Percentiles rank a stretch among this genome's conserved stretches.
These are phyloP conservation scores for Litsea cubeba DNA, from an alignment of 164 flowering plant species.

Conservation along the genomic window DNA sequence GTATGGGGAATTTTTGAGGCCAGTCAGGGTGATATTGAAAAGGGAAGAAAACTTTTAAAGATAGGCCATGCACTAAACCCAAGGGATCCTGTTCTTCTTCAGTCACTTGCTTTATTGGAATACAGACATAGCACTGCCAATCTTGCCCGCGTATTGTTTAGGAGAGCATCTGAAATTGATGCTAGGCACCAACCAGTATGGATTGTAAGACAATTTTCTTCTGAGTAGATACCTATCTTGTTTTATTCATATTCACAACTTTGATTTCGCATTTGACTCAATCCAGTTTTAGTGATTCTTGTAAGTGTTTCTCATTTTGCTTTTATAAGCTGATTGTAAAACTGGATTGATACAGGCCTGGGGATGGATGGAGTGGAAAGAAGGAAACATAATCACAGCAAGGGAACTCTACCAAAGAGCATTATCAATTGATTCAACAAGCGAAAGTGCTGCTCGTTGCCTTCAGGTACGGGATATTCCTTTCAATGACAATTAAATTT, in stretches of 20 bases:
- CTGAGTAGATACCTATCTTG: neutral
- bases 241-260: neutral
- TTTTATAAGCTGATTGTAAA: slow-evolving; percentile 10
- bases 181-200: slow-evolving; percentile 92
- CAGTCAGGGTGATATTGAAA: slow-evolving; percentile 53
- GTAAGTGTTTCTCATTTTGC: too few relatives aligned
- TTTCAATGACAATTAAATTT: neutral
- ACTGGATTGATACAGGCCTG: slow-evolving; percentile 58
- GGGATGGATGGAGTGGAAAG: slow-evolving; percentile 99
- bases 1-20: slow-evolving; percentile 94
- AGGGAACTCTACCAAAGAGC: slow-evolving; percentile 80
- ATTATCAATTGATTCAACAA: slow-evolving; percentile 60
- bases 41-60: slow-evolving; percentile 79
- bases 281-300: too few relatives aligned
- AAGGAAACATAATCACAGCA: slow-evolving; percentile 76
- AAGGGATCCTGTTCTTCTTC: slow-evolving; percentile 92
- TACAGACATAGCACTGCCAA: slow-evolving; percentile 77
- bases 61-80: slow-evolving; percentile 92
- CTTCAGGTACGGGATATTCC: slow-evolving; percentile 54
- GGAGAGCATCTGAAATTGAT: slow-evolving; percentile 78
- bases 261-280: neutral
- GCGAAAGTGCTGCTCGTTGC: slow-evolving; percentile 92
- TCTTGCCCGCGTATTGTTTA: slow-evolving; percentile 74
- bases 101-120: slow-evolving; percentile 89
- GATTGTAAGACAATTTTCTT: slow-evolving; percentile 48